Evolutionary conservation across 2,329 filamentous ascomycete species (phyloP).

Genomic region (Chrysoporthe puriensis): DNA sequence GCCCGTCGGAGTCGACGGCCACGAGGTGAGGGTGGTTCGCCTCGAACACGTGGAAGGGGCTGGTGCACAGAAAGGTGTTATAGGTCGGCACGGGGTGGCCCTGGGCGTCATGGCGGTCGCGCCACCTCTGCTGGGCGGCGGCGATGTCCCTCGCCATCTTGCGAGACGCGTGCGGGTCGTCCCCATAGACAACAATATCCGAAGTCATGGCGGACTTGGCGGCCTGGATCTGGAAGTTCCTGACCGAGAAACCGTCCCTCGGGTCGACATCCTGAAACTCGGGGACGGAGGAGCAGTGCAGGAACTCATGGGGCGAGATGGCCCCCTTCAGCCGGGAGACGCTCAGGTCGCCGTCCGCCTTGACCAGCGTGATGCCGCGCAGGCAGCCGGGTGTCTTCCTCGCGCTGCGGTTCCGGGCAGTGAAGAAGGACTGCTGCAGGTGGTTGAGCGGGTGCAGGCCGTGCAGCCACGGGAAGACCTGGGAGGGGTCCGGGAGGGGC

Average conservation of each 20-base stretch:
- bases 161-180: constrained; percentile 63
- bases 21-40: constrained; percentile 70
- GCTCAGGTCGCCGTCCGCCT: constrained; percentile 80
- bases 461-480: constrained; percentile 95
- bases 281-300: constrained; percentile 54
- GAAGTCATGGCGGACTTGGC: constrained; percentile 86
- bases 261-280: constrained; percentile 86
- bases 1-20: constrained; percentile 72
- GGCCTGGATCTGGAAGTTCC: constrained; percentile 96
- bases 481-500: constrained; percentile 80
- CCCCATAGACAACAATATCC: constrained; percentile 91
- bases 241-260: constrained; percentile 86
- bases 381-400: constrained; percentile 76
- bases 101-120: constrained; percentile 62
- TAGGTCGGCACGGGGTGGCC: constrained; percentile 65
- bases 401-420: constrained; percentile 71
- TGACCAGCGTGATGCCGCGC: constrained; percentile 82
- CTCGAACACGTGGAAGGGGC: constrained; percentile 73
- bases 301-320: constrained; percentile 78
- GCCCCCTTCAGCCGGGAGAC: constrained; percentile 83
- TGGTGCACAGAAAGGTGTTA: constrained; percentile 79
- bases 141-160: constrained; percentile 72
- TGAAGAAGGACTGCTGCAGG: constrained; percentile 88
- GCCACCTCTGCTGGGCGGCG: constrained; percentile 76
- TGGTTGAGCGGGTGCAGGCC: constrained; percentile 88